These are phyloP conservation scores for Aspergillus carbonarius DNA, from an alignment of 2,329 filamentous ascomycete species.

Conservation along the genomic window DNA sequence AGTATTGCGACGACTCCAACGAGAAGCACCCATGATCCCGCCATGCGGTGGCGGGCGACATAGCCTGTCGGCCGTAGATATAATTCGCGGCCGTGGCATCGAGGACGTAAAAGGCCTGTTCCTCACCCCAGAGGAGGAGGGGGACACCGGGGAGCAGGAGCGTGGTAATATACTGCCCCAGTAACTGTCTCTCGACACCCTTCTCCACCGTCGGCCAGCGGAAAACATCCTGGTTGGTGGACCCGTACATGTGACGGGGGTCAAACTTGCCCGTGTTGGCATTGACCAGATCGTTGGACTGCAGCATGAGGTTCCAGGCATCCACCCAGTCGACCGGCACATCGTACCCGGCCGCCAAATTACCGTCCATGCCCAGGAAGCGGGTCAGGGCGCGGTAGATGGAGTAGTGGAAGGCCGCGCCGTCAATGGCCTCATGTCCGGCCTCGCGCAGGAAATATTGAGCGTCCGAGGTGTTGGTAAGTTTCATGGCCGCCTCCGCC, in stretches of 20 bases:
- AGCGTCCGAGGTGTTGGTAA: slow-evolving; percentile 45
- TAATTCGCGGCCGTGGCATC: slow-evolving; percentile 65
- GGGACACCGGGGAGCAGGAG: slow-evolving; percentile 62
- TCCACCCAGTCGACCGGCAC: slow-evolving; percentile 53
- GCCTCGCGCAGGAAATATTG: slow-evolving; percentile 53
- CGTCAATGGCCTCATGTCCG: slow-evolving; percentile 56
- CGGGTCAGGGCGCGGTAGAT: slow-evolving; percentile 59
- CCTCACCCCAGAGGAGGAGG: slow-evolving; percentile 61
- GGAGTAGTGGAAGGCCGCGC: slow-evolving; percentile 62
- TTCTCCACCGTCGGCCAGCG: slow-evolving; percentile 60
- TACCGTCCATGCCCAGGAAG: slow-evolving; percentile 60
- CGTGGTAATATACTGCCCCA: slow-evolving; percentile 59
- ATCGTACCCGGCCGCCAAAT: slow-evolving; percentile 54
- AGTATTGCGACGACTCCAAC: slow-evolving; percentile 56
- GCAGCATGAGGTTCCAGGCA: slow-evolving; percentile 56
- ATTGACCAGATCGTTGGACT: slow-evolving; percentile 60
- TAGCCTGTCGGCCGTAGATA: slow-evolving; percentile 62
- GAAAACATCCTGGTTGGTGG: slow-evolving; percentile 65
- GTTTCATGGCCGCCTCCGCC: slow-evolving; percentile 47
- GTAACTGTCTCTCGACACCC: slow-evolving; percentile 56
- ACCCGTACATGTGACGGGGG: slow-evolving; percentile 63
- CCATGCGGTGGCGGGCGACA: slow-evolving; percentile 61
- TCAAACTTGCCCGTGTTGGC: slow-evolving; percentile 60
- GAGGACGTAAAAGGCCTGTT: slow-evolving; percentile 62
- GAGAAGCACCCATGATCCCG: slow-evolving; percentile 63